phyloP scores from a whole-genome alignment of 371 early-diverging fungal species.

The Mortierella sp. region DNA sequence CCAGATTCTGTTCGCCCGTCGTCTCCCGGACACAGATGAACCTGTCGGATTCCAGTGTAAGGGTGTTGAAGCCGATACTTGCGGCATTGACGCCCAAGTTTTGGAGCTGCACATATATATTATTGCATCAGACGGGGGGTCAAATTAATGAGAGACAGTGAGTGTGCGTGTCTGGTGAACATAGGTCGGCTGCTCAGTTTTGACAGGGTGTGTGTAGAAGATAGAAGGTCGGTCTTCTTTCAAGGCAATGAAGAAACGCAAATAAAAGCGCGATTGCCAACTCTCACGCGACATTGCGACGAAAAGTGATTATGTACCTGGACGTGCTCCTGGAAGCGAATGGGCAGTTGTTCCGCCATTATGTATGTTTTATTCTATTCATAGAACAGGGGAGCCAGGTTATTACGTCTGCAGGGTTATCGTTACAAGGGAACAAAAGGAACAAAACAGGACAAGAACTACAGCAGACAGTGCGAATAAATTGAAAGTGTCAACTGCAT shows the following conservation, averaged over 20 bases:
- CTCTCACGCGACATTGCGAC: not conserved
- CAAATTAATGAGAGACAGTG: not conserved
- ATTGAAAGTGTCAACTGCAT: too few relatives aligned
- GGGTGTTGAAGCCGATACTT: conserved; percentile 95
- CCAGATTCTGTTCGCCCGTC: conserved; percentile 87
- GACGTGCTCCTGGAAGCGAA: conserved; percentile 94
- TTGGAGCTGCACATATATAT: conserved; percentile 76
- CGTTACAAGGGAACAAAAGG: not conserved
- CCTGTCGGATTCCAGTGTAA: conserved; percentile 98
- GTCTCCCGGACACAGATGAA: conserved; percentile 97
- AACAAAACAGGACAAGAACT: not conserved
- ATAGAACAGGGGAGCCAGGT: not conserved
- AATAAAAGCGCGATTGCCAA: not conserved
- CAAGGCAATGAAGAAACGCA: not conserved
- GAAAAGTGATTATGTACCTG: conserved; percentile 76
- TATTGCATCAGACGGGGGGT: not conserved
- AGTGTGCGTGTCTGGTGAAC: conserved; percentile 61
- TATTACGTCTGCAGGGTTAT: not conserved
- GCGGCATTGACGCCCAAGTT: conserved; percentile 91
- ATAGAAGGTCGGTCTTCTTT: not conserved
- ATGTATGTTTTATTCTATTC: conserved; percentile 13
- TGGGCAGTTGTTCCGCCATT: conserved; percentile 84
- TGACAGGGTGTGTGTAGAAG: too few relatives aligned
- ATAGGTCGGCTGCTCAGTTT: conserved; percentile 96
- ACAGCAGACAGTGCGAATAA: not conserved